Evolutionary conservation across 2,329 filamentous ascomycete species (phyloP), one percentile per base, ranked within the genome.

Genomic region (Arthroderma sp.): DNA sequence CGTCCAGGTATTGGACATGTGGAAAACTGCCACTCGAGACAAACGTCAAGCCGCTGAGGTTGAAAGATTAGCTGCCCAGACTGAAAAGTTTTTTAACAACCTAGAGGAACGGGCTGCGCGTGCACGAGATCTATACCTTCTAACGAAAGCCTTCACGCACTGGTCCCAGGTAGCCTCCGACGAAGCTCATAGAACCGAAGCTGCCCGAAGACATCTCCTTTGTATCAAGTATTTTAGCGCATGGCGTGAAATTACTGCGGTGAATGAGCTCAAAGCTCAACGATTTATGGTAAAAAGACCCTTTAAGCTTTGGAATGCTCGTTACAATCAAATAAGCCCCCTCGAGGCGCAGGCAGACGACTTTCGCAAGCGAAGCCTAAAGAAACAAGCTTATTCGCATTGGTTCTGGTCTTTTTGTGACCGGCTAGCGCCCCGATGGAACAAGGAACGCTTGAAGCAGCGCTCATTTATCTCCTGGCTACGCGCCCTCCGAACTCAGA

Each of bases 181-280:
- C 13, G 81, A 88, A 65, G 75, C 83, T 15, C 78, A 82, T 61
- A 79, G 81, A 41, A 88, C 86, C 2, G 81, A 80, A 3, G 77
- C 82, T 43, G 88, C 87, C 19, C 79, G 86, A 61, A 77, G 82
- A 60, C 86, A 88, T 66, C 82, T 91, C 59, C 73, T 93, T 56
- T 78, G 84, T 57, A 81, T 80, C 11, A 80, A 81, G 57, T 84
- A 83, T 60, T 88, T 88, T 68, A 81, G 80, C 58, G 81, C 81
- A 6, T 89, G 86, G 86, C 77, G 80, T 25, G 77, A 82, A 58
- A 81, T 87, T 56, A 85, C 83, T 0, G 75, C 76, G 1, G 76
- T 81, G 54, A 83, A 86, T 61, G 78, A 82, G 57, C 64, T 77
- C 43, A 78, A 78, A 62, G 71, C 74, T 9, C 74, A 76, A 44